phyloP scores from a whole-genome alignment of 176 grass and related monocot species.

The Panicum miliaceum region DNA sequence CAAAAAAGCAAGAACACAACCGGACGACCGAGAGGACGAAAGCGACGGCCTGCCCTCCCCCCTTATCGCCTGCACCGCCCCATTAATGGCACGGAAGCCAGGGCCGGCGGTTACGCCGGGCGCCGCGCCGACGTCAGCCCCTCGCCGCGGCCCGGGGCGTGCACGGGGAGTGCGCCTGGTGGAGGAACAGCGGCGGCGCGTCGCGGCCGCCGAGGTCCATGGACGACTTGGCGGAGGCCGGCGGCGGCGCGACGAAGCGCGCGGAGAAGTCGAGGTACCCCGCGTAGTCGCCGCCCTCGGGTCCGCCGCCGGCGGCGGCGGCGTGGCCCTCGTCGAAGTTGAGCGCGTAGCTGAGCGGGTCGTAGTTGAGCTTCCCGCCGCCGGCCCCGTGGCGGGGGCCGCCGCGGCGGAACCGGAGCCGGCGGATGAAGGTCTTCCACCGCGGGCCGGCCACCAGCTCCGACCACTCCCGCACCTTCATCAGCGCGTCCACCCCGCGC shows the following conservation, averaged over 20 bases:
- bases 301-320: constrained; percentile 44
- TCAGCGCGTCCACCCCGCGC: constrained; percentile 58
- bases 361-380: constrained; percentile 67
- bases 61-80: constrained; percentile 53
- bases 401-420: constrained; percentile 70
- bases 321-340: constrained; percentile 93
- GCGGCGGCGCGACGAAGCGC: constrained; percentile 56
- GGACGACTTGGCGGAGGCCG: constrained; percentile 43
- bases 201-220: constrained; percentile 71
- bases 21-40: constrained; percentile 18
- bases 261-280: constrained; percentile 74
- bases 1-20: constrained; percentile 31
- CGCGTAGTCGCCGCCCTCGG: constrained; percentile 39
- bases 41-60: constrained; percentile 33
- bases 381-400: constrained; percentile 8
- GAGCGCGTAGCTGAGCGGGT: constrained; percentile 91
- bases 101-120: neutral
- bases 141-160: neutral
- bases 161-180: constrained; percentile 21
- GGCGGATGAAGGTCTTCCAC: constrained; percentile 98
- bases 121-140: constrained; percentile 1
- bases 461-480: constrained; percentile 97
- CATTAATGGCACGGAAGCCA: neutral
- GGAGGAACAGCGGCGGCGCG: constrained; percentile 52
- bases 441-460: constrained; percentile 87